phyloP scores from a whole-genome alignment of 1,284 basidiomycete genomes.

The Ceratobasidium sp. region DNA sequence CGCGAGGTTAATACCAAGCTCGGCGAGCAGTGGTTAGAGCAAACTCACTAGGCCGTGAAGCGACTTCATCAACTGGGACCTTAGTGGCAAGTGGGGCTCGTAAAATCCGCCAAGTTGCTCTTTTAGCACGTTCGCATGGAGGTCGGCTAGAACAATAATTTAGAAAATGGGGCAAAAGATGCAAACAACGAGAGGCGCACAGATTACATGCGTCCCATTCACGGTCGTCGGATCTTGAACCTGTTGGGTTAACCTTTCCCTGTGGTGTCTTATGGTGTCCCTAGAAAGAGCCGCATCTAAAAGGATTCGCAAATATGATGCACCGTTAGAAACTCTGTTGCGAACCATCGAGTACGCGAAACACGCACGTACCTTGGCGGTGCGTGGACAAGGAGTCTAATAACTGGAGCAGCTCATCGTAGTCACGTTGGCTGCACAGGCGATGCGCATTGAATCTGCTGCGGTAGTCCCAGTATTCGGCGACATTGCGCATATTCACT shows the following conservation, averaged over 20 bases:
- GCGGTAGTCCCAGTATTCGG: constrained; percentile 40
- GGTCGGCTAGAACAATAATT: not conserved
- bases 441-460: constrained; percentile 5
- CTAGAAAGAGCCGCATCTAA: not conserved
- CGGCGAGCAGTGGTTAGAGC: not conserved
- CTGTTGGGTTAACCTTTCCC: not conserved
- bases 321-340: not conserved
- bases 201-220: not conserved
- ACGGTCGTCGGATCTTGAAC: not conserved
- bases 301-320: not conserved
- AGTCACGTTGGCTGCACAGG: constrained; percentile 9
- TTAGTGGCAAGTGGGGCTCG: not conserved
- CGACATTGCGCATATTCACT: constrained; percentile 23
- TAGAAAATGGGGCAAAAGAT: not conserved
- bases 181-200: not conserved
- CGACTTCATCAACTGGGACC: not conserved
- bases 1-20: not conserved
- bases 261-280: not conserved
- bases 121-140: not conserved
- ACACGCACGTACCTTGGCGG: not conserved
- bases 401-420: not conserved
- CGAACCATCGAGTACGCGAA: not conserved
- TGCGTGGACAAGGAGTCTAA: not conserved
- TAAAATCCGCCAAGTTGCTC: not conserved
- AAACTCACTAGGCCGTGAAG: not conserved